A percentile compares a stretch with the other conserved stretches of the same genome.
Evolutionary conservation across 441 rosid genomes (phyloP).

Genomic region (Bocquillonia castaneifolia): DNA sequence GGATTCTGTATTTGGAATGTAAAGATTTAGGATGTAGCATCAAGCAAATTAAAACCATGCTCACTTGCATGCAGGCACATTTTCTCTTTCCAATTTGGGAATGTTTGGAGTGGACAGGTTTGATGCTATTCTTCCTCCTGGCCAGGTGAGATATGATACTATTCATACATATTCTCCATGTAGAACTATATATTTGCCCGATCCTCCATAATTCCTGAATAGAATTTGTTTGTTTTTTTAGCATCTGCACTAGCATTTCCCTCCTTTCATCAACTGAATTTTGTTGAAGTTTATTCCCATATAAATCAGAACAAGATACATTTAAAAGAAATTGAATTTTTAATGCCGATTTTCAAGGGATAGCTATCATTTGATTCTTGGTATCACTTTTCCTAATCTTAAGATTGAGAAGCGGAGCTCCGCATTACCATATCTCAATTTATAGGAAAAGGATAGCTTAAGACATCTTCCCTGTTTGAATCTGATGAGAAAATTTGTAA

Average conservation of each 20-base stretch:
- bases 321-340: not conserved
- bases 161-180: too few relatives aligned
- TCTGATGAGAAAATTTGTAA: not conserved
- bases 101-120: slow-evolving; percentile 96
- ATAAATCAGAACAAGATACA: not conserved
- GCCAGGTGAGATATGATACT: slow-evolving; percentile 59
- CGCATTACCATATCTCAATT: not conserved
- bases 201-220: too few relatives aligned
- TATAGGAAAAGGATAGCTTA: not conserved
- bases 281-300: not conserved
- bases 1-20: slow-evolving; percentile 7
- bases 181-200: too few relatives aligned
- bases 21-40: not conserved
- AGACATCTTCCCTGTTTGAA: not conserved
- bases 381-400: too few relatives aligned
- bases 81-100: slow-evolving; percentile 87
- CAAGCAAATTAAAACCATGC: not conserved
- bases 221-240: not conserved
- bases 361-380: not conserved
- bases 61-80: slow-evolving; percentile 60
- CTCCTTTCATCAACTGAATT: not conserved
- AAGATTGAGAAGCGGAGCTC: not conserved
- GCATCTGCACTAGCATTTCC: not conserved
- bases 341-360: not conserved
- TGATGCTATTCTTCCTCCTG: slow-evolving; percentile 98